Conservation (phyloP, 192 early-diverging fungal species). For the Coemansia sp. region DNA sequence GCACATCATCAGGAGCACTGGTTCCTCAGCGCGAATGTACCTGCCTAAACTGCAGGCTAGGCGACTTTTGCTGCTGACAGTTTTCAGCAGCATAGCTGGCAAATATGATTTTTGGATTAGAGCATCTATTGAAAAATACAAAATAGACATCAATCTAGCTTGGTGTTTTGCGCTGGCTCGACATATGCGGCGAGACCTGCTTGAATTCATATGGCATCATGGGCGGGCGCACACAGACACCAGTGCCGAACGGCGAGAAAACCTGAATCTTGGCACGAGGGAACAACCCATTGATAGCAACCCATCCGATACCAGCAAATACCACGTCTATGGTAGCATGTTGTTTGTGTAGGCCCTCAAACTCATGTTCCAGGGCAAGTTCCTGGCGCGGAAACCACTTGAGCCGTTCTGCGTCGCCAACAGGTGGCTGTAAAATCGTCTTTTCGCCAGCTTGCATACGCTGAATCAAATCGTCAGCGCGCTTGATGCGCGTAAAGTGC, state of each 20-base stretch:
- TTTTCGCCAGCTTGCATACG: slow-evolving; percentile 32
- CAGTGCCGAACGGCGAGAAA: slow-evolving; percentile 55
- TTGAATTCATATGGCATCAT: slow-evolving; percentile 67
- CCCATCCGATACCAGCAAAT: slow-evolving; percentile 66
- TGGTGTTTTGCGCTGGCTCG: slow-evolving; percentile 43
- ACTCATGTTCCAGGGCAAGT: slow-evolving; percentile 42
- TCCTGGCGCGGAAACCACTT: slow-evolving; percentile 35
- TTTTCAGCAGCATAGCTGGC: not conserved
- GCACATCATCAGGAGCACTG: no score
- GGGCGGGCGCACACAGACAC: slow-evolving; percentile 56
- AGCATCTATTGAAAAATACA: not conserved
- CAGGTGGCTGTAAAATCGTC: slow-evolving; percentile 47
- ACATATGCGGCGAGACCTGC: slow-evolving; percentile 33
- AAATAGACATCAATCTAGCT: slow-evolving; percentile 14
- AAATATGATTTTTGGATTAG: not conserved
- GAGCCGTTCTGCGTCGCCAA: slow-evolving; percentile 32
- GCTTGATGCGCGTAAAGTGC: slow-evolving; percentile 59
- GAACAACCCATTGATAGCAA: slow-evolving; percentile 59
- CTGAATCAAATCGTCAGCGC: slow-evolving; percentile 50
- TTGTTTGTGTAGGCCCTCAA: slow-evolving; percentile 46
- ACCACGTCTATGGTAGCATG: slow-evolving; percentile 59
- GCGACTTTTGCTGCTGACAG: not conserved
- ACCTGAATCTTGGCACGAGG: slow-evolving; percentile 53
- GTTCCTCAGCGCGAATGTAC: slow-evolving; percentile 6
- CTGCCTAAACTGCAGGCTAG: slow-evolving; percentile 7